Conservation (phyloP, 768 basidiomycete genomes). For the Termitomyces sp. region DNA sequence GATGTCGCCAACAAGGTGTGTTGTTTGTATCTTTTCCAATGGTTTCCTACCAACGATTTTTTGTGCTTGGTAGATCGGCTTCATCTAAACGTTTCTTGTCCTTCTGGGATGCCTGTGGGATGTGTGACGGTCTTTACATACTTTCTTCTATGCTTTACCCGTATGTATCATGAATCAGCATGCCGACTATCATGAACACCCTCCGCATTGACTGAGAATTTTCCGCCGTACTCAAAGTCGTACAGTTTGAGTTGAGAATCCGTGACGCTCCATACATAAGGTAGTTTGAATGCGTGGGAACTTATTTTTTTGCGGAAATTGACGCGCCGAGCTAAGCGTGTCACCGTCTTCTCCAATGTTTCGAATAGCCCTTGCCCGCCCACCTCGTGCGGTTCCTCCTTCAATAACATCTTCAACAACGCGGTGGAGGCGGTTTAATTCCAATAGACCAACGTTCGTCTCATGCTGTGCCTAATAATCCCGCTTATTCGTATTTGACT, state of each 20-base stretch:
- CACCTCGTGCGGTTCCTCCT: conserved; percentile 9
- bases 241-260: neutral
- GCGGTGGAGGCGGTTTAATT: conserved; percentile 12
- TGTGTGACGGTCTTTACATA: conserved; percentile 11
- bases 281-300: conserved; percentile 10
- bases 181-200: conserved; percentile 12
- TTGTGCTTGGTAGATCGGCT: conserved; percentile 66
- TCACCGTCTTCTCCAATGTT: conserved; percentile 9
- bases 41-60: neutral
- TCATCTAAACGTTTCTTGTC: conserved; percentile 61
- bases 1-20: conserved; percentile 96
- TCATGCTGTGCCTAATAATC: neutral
- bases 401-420: conserved; percentile 12
- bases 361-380: conserved; percentile 14
- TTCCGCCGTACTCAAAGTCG: too few relatives aligned
- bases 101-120: neutral
- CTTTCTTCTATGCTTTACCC: conserved; percentile 10
- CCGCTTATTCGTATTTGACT: neutral
- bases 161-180: conserved; percentile 17
- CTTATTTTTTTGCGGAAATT: conserved; percentile 5
- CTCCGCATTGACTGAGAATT: neutral
- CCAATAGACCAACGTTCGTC: conserved; percentile 5
- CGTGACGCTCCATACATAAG: too few relatives aligned
- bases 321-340: conserved; percentile 1
- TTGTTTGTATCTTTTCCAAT: neutral